These are phyloP conservation scores for Viridothelium virens DNA, from an alignment of 495 filamentous ascomycete genomes.

Conservation along the genomic window DNA sequence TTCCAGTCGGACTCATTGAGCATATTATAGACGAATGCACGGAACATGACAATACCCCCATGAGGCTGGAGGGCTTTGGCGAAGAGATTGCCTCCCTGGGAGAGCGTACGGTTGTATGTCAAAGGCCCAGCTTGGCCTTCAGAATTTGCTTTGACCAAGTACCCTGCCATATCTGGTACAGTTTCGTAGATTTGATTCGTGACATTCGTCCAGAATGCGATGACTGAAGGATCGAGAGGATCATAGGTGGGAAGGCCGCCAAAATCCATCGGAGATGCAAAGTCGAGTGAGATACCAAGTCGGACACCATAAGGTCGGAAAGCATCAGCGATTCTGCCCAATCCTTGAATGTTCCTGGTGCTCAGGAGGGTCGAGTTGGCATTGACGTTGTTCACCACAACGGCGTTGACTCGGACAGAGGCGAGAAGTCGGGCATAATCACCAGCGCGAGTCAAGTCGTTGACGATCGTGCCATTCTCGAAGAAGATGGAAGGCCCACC, in stretches of 20 bases:
- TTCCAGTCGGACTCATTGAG: conserved; percentile 54
- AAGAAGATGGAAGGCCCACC: conserved; percentile 67
- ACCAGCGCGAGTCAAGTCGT: conserved; percentile 50
- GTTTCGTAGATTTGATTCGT: conserved; percentile 51
- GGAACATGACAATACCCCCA: conserved; percentile 64
- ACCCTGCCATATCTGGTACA: conserved; percentile 61
- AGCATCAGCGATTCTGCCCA: conserved; percentile 54
- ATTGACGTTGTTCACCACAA: conserved; percentile 69
- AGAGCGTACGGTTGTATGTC: conserved; percentile 61
- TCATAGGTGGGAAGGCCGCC: conserved; percentile 56
- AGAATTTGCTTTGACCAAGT: conserved; percentile 65
- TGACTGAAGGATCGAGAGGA: conserved; percentile 52
- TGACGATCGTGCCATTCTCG: conserved; percentile 43
- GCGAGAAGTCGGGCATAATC: conserved; percentile 62
- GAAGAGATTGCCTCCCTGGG: conserved; percentile 64
- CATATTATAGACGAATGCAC: conserved; percentile 65
- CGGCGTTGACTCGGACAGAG: conserved; percentile 59
- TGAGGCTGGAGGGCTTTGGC: conserved; percentile 50
- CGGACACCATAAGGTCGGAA: conserved; percentile 61
- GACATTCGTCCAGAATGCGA: conserved; percentile 53
- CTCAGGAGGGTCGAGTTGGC: conserved; percentile 53
- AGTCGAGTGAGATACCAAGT: conserved; percentile 59
- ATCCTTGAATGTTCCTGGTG: conserved; percentile 49
- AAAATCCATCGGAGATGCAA: conserved; percentile 53
- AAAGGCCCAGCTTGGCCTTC: conserved; percentile 65